phyloP scores from a whole-genome alignment of 176 grass and related monocot species.

The Eleusine coracana region DNA sequence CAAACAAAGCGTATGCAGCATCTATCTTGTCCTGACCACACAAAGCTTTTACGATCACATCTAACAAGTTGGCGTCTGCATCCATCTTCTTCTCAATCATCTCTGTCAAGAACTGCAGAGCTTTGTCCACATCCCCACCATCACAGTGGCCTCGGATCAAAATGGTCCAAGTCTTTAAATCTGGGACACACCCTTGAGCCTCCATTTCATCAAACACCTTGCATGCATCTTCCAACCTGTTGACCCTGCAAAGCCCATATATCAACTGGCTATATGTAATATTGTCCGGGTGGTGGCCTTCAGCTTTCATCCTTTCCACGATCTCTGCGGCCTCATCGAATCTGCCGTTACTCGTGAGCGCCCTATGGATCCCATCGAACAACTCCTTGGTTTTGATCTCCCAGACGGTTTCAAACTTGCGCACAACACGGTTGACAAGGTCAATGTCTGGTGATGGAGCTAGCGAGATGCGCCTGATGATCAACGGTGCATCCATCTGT shows the following conservation, averaged over 20 bases:
- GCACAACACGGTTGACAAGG: slow-evolving; percentile 69
- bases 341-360: slow-evolving; percentile 63
- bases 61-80: slow-evolving; percentile 66
- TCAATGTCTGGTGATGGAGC: slow-evolving; percentile 54
- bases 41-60: slow-evolving; percentile 74
- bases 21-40: slow-evolving; percentile 49
- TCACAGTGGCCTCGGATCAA: slow-evolving; percentile 79
- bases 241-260: slow-evolving; percentile 77
- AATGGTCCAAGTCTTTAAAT: slow-evolving; percentile 96
- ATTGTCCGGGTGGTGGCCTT: slow-evolving; percentile 79
- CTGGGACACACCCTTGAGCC: slow-evolving; percentile 49
- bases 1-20: slow-evolving; percentile 58
- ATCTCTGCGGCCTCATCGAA: slow-evolving; percentile 69
- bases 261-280: slow-evolving; percentile 85
- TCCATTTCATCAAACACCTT: slow-evolving; percentile 76
- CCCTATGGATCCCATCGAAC: slow-evolving; percentile 80
- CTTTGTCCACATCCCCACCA: slow-evolving; percentile 61
- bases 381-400: slow-evolving; percentile 64
- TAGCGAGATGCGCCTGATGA: slow-evolving; percentile 74
- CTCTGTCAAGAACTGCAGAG: slow-evolving; percentile 62
- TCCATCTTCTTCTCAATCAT: slow-evolving; percentile 72
- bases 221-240: slow-evolving; percentile 65
- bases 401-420: slow-evolving; percentile 62
- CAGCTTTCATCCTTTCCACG: slow-evolving; percentile 57
- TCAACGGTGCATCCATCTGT: slow-evolving; percentile 57